phyloP scores from a whole-genome alignment of 495 filamentous ascomycete genomes.

The Chaetomium fimeti region DNA sequence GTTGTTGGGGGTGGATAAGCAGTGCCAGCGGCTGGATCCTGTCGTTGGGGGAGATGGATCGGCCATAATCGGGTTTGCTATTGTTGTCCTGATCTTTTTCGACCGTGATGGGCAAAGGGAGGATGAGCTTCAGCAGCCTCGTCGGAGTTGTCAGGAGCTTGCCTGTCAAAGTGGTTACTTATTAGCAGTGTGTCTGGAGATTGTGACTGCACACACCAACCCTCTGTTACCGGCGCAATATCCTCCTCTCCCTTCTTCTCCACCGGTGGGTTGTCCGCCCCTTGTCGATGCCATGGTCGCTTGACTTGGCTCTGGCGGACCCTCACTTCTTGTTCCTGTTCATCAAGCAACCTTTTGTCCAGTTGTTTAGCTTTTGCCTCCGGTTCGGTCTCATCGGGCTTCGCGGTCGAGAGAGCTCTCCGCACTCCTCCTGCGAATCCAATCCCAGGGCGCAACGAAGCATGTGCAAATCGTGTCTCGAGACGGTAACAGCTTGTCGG shows the following conservation, averaged over 20 bases:
- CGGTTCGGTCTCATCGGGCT: slow-evolving; percentile 16
- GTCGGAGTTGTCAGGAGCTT: slow-evolving; percentile 90
- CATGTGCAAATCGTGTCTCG: background rate
- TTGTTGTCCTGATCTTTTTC: slow-evolving; percentile 54
- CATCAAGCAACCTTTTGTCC: slow-evolving; percentile 41
- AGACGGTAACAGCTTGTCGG: background rate
- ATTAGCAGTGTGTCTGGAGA: background rate
- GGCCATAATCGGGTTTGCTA: slow-evolving; percentile 38
- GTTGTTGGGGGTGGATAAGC: slow-evolving; percentile 88
- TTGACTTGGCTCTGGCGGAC: slow-evolving; percentile 38
- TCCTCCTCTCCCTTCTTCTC: slow-evolving; percentile 38
- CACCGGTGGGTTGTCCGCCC: slow-evolving; percentile 57
- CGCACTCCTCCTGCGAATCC: background rate
- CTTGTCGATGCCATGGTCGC: slow-evolving; percentile 69
- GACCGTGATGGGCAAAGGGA: slow-evolving; percentile 68
- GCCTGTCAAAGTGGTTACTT: slow-evolving; percentile 46
- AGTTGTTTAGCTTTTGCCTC: slow-evolving; percentile 39
- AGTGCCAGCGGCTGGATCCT: slow-evolving; percentile 81
- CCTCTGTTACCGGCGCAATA: slow-evolving; percentile 62
- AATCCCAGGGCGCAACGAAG: background rate
- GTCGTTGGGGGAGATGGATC: slow-evolving; percentile 49
- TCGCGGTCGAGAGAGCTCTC: slow-evolving; percentile 10
- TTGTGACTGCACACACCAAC: slow-evolving; percentile 37
- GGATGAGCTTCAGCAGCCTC: slow-evolving; percentile 80
- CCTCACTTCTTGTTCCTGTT: slow-evolving; percentile 41